A percentile compares a stretch with the other conserved stretches of the same genome.
phyloP scores from a whole-genome alignment of 2,329 filamentous ascomycete genomes.

The Colletotrichum viniferum region DNA sequence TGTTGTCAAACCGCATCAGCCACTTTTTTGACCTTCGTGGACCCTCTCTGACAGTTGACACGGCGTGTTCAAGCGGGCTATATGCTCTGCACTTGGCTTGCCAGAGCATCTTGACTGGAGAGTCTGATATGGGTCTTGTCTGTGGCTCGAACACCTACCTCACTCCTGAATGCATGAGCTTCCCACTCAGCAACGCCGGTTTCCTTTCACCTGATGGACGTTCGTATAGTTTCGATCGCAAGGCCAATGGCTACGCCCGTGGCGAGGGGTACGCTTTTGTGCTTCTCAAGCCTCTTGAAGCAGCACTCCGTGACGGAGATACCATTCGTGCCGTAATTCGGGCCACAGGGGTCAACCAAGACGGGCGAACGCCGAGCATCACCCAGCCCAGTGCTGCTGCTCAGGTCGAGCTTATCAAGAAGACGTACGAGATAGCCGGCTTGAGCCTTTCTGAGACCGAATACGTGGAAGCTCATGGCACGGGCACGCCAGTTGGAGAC shows the following conservation, averaged over 20 bases:
- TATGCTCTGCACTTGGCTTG: conserved; percentile 58
- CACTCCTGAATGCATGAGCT: conserved; percentile 54
- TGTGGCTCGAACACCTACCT: conserved; percentile 58
- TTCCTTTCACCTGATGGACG: conserved; percentile 56
- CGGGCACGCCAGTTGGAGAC: conserved; percentile 62
- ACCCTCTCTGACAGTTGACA: conserved; percentile 62
- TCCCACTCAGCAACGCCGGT: conserved; percentile 58
- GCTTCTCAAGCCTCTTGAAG: conserved; percentile 60
- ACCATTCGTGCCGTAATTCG: conserved; percentile 60
- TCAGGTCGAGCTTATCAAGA: conserved; percentile 53
- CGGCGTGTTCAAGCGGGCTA: conserved; percentile 61
- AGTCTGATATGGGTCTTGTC: conserved; percentile 44
- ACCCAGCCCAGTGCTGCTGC: conserved; percentile 59
- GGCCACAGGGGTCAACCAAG: conserved; percentile 57
- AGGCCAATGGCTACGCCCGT: conserved; percentile 66
- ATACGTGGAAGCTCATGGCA: conserved; percentile 64
- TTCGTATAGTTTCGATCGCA: conserved; percentile 57
- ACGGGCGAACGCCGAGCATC: conserved; percentile 64
- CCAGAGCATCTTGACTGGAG: conserved; percentile 49
- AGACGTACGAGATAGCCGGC: conserved; percentile 48
- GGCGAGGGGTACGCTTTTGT: conserved; percentile 66
- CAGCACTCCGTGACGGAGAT: conserved; percentile 63
- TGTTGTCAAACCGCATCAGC: conserved; percentile 59
- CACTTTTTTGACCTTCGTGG: conserved; percentile 60
- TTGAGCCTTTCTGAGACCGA: conserved; percentile 48